Conservation (phyloP, 2,329 filamentous ascomycete species). For the Aspergillaceae sp. region DNA sequence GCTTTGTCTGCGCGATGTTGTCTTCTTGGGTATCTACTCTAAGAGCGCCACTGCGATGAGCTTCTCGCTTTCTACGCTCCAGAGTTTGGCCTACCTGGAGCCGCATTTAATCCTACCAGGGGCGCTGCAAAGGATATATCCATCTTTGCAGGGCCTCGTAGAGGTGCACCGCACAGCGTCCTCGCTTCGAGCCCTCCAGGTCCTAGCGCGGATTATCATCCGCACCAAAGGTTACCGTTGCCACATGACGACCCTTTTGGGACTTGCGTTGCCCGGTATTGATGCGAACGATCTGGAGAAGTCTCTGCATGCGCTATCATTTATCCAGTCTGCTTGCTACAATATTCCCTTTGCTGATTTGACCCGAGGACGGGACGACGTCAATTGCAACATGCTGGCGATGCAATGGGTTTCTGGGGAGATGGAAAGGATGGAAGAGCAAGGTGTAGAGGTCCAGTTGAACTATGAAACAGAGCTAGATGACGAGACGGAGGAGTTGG, state of each 20-base stretch:
- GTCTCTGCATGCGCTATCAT: slow-evolving; percentile 86
- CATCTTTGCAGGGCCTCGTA: slow-evolving; percentile 89
- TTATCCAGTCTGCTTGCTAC: slow-evolving; percentile 92
- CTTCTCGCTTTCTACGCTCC: slow-evolving; percentile 82
- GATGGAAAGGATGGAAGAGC: slow-evolving; percentile 85
- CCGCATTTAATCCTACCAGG: slow-evolving; percentile 87
- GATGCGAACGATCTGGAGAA: slow-evolving; percentile 97
- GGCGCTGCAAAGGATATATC: slow-evolving; percentile 90
- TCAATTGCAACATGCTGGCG: slow-evolving; percentile 67
- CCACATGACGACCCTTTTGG: slow-evolving; percentile 89
- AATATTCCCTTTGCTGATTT: slow-evolving; percentile 88
- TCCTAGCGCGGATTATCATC: slow-evolving; percentile 84
- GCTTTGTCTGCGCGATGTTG: slow-evolving; percentile 76
- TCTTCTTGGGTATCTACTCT: slow-evolving; percentile 96
- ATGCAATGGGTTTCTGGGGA: slow-evolving; percentile 91
- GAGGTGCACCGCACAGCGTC: slow-evolving; percentile 96
- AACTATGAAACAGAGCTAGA: slow-evolving; percentile 74
- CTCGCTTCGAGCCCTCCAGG: slow-evolving; percentile 82
- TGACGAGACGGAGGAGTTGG: slow-evolving; percentile 77
- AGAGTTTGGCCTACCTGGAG: slow-evolving; percentile 82
- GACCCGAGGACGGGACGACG: slow-evolving; percentile 56
- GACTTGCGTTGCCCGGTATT: slow-evolving; percentile 84
- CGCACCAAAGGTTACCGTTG: slow-evolving; percentile 93
- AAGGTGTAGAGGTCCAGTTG: slow-evolving; percentile 75
- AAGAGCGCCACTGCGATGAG: slow-evolving; percentile 89